Base-by-base conservation (phyloP, 306 rosid genomes). In the Casuarina equisetifolia region DNA sequence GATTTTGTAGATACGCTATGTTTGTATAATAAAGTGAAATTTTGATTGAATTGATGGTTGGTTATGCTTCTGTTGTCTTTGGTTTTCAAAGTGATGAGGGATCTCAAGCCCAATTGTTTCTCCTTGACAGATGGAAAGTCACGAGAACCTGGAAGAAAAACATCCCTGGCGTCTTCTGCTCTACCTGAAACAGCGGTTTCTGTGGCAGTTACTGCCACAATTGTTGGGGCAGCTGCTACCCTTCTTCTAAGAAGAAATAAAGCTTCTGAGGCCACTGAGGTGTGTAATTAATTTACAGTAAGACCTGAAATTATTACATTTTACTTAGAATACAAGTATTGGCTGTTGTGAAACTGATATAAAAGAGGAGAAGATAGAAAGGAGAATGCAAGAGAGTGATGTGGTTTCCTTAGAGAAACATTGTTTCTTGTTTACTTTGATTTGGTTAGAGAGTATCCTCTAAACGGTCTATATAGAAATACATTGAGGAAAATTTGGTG, bases 141-240 rank as follows among this genome's bases (percentile, higher is more conserved):
- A 42, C 87, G 80, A 68, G 81, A 83, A 74, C 91, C 82, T 70
- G 84, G 90, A 81, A 92, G 91, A 80, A 88, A 87, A 79, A 39
- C 61, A 81, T 73, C 84, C 64, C 61, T 79, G 2, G 77, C 75
- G 69, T 74, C 89, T 25, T 81, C 74, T 70, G 89, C 97, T 48
- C 80, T 95, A 70, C 97, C 92, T 2, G 97, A 92, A 83, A 89
- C 98, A 46, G 98, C 91, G 0, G 97, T 96, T 77, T 91, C 97
- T 16, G 83, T 91, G 78, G 98, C 90, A 8, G 86, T 92, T 19
- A 93, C 92, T 46, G 94, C 93, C 51, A 89, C 93, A 76, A 73
- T 92, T 3, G 91, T 92, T 44, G 97, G 97, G 36, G 91, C 93
- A 59, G 98, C 98, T 50, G 93, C 96, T 74, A 83, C 93, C 63